Base-by-base conservation (phyloP, 2,329 filamentous ascomycete species). In the Fusarium napiforme region DNA sequence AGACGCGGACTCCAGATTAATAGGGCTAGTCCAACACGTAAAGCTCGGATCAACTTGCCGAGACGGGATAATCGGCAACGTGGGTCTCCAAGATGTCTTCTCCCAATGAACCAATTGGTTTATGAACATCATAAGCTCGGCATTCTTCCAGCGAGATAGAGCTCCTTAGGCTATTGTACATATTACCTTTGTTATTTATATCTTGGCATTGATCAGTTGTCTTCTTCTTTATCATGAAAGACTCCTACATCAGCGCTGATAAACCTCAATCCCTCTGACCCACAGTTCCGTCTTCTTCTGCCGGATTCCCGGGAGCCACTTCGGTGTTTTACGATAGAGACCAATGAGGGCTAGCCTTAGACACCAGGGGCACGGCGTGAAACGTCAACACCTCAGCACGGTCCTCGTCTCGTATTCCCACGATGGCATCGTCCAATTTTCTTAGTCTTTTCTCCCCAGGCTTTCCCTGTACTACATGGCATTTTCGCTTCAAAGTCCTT, bases 391-490 rank as follows among this genome's bases (percentile, higher is more conserved):
- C 40, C 14, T 37, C 30, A 16, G 55, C 55, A 58, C 40, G 40
- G 40, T 12, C 55, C 42, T 16, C 16, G 5, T 6, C 55, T 49
- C 32, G 32, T 18, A 36, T 30, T 23, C 9, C 40, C 23, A 58
- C 10, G 30, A 34, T 21, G 16, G 14, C 39, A 47, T 47, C 14
- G 9, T 43, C 28, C 18, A 23, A 15, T 43, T 45, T 34, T 57
- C 28, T 2, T 26, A 18, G 21, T 15, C 9, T 34, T 57, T 21
- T 16, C n/a, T 5, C 4, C 4, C 10, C 1, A 21, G 11, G 6
- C 5, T 23, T 7, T 6, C 5, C 2, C 6, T 9, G 0, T 0
- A 2, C 9, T 7, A 34, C 3, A 36, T 3, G 3, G 2, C 14
- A 14, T 36, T 43, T 6, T 9, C 7, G 21, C 12, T 2, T 14